Evolutionary conservation across 1,139 yeast genomes (phyloP), one percentile per base, ranked within the genome.

Genomic region (Scheffersomyces illinoinensis): DNA sequence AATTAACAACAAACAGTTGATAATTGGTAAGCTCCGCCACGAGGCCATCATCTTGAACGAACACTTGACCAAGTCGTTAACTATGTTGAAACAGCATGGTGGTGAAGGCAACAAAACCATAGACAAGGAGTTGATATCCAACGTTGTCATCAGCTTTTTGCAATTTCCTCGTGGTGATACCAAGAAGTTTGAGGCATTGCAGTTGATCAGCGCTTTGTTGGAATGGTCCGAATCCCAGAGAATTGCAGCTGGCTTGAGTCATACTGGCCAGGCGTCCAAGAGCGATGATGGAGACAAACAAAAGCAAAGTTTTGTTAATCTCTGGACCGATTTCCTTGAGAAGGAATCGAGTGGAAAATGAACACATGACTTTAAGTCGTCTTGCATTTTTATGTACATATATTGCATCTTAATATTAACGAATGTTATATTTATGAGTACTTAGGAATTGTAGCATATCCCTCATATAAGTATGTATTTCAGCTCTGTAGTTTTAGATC

Each of bases 21-120:
- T 88, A 57, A 85, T 95, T 56, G 98, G 98, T 4, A 95, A 95
- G 71, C 81, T 95, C 57, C 86, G 98, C 58, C 98, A 95, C 71
- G 98, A 95, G 73, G 96, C 97, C 1, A 95, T 95, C n/a, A 91
- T 92, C 46, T 77, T 93, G 58, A 95, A 95, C 71, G 99, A 95
- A 70, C 99, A 95, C 76, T 77, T 95, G 59, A 93, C 97, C 19
- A 93, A 95, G 70, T 96, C 98, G 1, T 76, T 96, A 60, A 86
- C 93, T 19, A 78, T 80, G 82, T 78, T 93, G 73, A 86, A 95
- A 60, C 93, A 93, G 68, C 87, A 88, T 66, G 87, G 84, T 57
- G 74, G 75, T 52, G 87, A 87, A 59, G 85, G 91, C 5, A 73
- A 77, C 53, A 93, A 90, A 59, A 82, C 89, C 7, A 92, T 93